These are phyloP conservation scores for Fusarium armeniacum DNA, from an alignment of 2,329 filamentous ascomycete genomes.

Conservation along the genomic window DNA sequence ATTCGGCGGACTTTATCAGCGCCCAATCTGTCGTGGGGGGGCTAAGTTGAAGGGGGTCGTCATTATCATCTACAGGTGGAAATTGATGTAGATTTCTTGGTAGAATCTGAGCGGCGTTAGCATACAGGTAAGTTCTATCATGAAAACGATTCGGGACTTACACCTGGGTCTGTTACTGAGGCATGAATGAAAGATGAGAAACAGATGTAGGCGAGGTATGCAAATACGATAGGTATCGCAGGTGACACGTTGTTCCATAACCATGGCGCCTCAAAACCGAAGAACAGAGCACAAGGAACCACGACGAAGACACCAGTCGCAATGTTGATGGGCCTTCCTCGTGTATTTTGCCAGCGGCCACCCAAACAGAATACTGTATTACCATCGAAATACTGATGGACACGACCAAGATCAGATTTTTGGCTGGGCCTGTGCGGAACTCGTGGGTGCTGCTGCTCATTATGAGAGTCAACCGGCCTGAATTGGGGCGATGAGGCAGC, in stretches of 20 bases:
- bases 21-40: constrained; percentile 95
- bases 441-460: constrained; percentile 36
- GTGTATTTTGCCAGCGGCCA: constrained; percentile 89
- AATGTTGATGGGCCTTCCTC: constrained; percentile 89
- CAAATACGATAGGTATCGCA: constrained; percentile 89
- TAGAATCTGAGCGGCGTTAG: constrained; percentile 75
- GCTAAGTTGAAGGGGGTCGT: constrained; percentile 84
- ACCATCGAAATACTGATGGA: constrained; percentile 93
- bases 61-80: constrained; percentile 79
- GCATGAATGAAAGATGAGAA: constrained; percentile 95
- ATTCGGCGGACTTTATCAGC: constrained; percentile 84
- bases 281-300: constrained; percentile 85
- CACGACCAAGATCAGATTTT: constrained; percentile 67
- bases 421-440: constrained; percentile 43
- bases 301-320: constrained; percentile 86
- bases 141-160: constrained; percentile 63
- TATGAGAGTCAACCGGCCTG: constrained; percentile 60
- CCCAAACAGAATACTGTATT: constrained; percentile 92
- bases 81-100: constrained; percentile 93
- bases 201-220: constrained; percentile 90
- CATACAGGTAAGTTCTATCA: background rate
- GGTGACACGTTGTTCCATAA: constrained; percentile 89
- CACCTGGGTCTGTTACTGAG: constrained; percentile 91
- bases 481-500: constrained; percentile 80
- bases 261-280: constrained; percentile 86